phyloP scores from a whole-genome alignment of 306 rosid genomes.

The Dalbergia oliveri region DNA sequence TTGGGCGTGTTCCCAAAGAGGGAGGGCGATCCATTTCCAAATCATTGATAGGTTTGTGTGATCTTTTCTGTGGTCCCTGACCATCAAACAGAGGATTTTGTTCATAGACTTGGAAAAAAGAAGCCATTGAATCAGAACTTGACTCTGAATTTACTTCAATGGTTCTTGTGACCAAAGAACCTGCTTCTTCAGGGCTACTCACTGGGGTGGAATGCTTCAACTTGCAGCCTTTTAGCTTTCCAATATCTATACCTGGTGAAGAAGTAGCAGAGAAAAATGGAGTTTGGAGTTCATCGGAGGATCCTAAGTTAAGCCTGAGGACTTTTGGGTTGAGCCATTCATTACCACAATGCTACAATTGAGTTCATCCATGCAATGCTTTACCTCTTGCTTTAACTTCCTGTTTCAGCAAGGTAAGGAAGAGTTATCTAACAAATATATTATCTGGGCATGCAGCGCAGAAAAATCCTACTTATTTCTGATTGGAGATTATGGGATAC shows the following conservation, averaged over 20 bases:
- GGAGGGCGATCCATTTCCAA: conserved; percentile 59
- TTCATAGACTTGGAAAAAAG: conserved; percentile 76
- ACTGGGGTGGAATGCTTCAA: conserved; percentile 87
- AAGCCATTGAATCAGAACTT: conserved; percentile 66
- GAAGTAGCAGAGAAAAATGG: conserved; percentile 83
- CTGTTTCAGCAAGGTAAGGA: conserved; percentile 59
- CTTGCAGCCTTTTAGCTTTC: conserved; percentile 60
- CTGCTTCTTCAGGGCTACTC: conserved; percentile 84
- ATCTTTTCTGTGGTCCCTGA: conserved; percentile 50
- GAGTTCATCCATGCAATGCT: conserved; percentile 88
- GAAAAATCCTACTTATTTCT: conserved; percentile 24
- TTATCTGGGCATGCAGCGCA: not conserved
- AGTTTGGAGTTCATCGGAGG: conserved; percentile 74
- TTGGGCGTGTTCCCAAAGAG: conserved; percentile 49
- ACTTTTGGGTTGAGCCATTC: conserved; percentile 84
- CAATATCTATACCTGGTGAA: conserved; percentile 64
- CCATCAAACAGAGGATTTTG: conserved; percentile 87
- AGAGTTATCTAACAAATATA: conserved; percentile 27
- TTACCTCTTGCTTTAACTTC: conserved; percentile 88
- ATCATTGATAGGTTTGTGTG: conserved; percentile 48
- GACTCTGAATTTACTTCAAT: conserved; percentile 65
- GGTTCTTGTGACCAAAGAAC: conserved; percentile 67
- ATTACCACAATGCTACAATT: conserved; percentile 85
- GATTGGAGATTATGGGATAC: too few species aligned
- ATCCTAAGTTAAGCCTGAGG: conserved; percentile 81